Base-by-base conservation (phyloP, 352 stramenopile species). In the Halophytophthora polymorphica region DNA sequence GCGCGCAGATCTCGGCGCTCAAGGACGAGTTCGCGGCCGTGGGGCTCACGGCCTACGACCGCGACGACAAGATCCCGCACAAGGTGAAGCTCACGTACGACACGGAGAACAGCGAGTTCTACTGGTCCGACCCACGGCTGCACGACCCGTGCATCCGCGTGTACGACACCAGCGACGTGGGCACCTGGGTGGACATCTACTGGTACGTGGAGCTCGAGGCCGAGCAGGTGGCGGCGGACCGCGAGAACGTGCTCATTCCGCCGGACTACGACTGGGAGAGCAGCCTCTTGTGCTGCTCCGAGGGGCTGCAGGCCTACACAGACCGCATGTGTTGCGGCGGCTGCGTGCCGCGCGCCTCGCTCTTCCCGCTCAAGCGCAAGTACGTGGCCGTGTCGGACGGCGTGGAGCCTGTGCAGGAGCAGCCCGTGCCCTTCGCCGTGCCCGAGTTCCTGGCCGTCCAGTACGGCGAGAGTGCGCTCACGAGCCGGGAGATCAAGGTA, bases 71-170 rank as follows among this genome's bases (percentile, higher is more conserved):
- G 51, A 88, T 88, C 54, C 61, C 80, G 22, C 80, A 90, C 64
- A 88, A 90, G 51, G 77, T 86, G 40, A 88, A 90, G 60, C 71
- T 90, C 52, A 90, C 80, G 50, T 90, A 88, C 53, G 80, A 90
- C 58, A 90, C 77, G 19, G 80, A 90, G 71, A 88, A 88, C 61
- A 73, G 83, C 62, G 53, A 82, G 35, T 85, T 90, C 36, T 90
- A 90, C 66, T 88, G 73, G 75, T 90, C 80, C 7, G 80, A 90
- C 45, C 66, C 75, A 22, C 68, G 71, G 43, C 71, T 90, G 47
- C 75, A 90, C 45, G 80, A 88, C 49, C 80, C 80, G 21, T 90
- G 80, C 45, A 83, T 90, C 37, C 77, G 80, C 28, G 73, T 90
- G 50, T 88, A 90, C 50, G 80, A 90, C 48, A 45, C 66, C 13